Evolutionary conservation across 176 grass and related monocot species (phyloP), one percentile per base, ranked within the genome.

Genomic region (Oryza longistaminata): DNA sequence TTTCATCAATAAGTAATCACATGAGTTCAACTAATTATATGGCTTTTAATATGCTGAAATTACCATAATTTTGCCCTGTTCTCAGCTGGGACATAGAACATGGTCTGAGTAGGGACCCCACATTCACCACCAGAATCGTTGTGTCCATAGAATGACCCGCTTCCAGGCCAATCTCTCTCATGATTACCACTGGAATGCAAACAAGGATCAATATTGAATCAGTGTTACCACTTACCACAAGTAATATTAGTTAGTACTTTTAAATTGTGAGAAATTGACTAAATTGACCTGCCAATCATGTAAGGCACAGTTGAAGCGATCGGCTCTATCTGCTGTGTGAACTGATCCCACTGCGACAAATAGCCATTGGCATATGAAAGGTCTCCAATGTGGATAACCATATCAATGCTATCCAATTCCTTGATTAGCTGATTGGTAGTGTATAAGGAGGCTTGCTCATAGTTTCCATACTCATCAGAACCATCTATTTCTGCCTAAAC

Each of bases 11-110:
- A 60, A 3, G 21, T 60, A 53, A 53, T 7, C 53, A 60, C 8
- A n/a, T 60, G 19, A 60, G 53, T n/a, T 60, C 34, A 35, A 35
- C 34, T 19, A 60, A 60, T 7, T 1, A 60, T 1, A 7, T 22
- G 15, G 1, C 27, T 37, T 26, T 71, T 33, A 7, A 40, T 17
- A 10, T 81, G 25, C 74, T 43, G 35, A 76, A 9, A 4, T 68
- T 89, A 95, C 93, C 96, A 98, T 67, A 93, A 92, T 25, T 95
- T 98, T 70, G 91, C 93, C 44, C 89, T 85, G 78, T 94, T 95
- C 66, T 98, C 96, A 11, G 96, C 89, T 19, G 96, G 96, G 33
- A 92, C 90, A 76, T 98, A 98, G 79, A 98, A 98, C 78, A 98
- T 81, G 6, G 93, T 98, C 80, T 98, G 85, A 26, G 96, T 91